A percentile compares a stretch with the other conserved stretches of the same genome.
Conservation (phyloP, 257 asterid genomes). For the Fraxinus americana region DNA sequence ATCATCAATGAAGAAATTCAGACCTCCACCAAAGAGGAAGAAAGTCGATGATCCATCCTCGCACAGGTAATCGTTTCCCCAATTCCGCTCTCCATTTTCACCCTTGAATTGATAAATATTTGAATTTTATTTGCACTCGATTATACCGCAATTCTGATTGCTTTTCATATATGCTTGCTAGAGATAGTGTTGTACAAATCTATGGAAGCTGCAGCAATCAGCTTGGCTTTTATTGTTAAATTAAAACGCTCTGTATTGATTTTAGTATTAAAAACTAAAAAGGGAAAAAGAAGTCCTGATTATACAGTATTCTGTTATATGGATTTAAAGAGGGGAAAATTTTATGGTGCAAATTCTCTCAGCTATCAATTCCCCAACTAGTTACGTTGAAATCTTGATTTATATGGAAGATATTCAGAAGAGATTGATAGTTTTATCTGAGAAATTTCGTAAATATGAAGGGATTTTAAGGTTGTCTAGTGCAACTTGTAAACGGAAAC, state of each 20-base stretch:
- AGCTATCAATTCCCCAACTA: background rate
- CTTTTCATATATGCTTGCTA: background rate
- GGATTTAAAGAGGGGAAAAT: background rate
- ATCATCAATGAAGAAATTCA: slow-evolving; percentile 31
- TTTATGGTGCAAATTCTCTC: background rate
- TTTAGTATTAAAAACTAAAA: background rate
- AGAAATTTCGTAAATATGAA: background rate
- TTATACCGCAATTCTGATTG: background rate
- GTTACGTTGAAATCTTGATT: background rate
- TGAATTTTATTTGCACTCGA: background rate
- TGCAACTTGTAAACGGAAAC: background rate
- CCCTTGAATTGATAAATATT: background rate
- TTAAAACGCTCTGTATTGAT: background rate
- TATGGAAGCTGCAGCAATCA: background rate
- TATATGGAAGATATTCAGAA: background rate
- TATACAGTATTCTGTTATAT: background rate
- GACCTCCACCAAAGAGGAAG: slow-evolving; percentile 54
- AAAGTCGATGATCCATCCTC: slow-evolving; percentile 37
- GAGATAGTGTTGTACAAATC: background rate
- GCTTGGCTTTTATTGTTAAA: background rate
- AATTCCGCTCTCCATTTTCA: background rate
- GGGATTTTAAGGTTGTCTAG: background rate
- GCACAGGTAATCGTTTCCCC: slow-evolving; percentile 36
- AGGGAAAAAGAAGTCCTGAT: background rate
- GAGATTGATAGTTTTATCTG: background rate